phyloP scores from a whole-genome alignment of 306 rosid genomes.

The Castanospermum australe region DNA sequence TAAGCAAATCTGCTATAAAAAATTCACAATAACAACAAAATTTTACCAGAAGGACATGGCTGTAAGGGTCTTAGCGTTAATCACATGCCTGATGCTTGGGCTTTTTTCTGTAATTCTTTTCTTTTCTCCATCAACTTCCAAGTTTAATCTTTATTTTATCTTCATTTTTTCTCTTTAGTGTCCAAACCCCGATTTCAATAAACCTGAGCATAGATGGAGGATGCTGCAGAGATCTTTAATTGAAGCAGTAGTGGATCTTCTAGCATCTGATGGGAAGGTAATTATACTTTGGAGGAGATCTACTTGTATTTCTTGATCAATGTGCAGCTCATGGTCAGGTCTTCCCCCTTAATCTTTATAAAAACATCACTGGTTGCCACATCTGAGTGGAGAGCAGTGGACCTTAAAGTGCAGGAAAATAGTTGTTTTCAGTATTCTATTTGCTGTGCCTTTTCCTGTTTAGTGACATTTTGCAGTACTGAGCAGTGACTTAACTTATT shows the following conservation, averaged over 20 bases:
- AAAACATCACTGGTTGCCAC: not conserved
- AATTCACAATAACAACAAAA: not conserved
- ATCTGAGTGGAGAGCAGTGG: not conserved
- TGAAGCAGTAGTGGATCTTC: conserved; percentile 76
- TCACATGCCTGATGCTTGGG: not conserved
- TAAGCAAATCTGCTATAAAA: not conserved
- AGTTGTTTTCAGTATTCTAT: not conserved
- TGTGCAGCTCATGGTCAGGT: not conserved
- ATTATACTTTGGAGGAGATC: conserved; percentile 4
- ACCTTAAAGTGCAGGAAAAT: not conserved
- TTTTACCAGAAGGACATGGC: not conserved
- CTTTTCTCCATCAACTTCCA: not conserved
- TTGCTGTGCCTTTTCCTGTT: not conserved
- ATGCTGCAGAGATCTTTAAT: conserved; percentile 79
- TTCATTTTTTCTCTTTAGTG: conserved; percentile 44
- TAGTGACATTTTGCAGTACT: not conserved
- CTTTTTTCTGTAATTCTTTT: not conserved
- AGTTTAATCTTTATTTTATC: conserved; percentile 4
- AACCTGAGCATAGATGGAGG: conserved; percentile 90
- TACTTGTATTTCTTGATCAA: conserved; percentile 12
- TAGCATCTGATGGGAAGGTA: conserved; percentile 74
- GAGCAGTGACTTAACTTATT: not conserved
- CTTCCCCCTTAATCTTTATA: not conserved
- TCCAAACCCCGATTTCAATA: conserved; percentile 90
- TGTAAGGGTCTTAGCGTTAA: not conserved